Conservation (phyloP, 805 yeast genomes). For the Ogataea degrootiae region DNA sequence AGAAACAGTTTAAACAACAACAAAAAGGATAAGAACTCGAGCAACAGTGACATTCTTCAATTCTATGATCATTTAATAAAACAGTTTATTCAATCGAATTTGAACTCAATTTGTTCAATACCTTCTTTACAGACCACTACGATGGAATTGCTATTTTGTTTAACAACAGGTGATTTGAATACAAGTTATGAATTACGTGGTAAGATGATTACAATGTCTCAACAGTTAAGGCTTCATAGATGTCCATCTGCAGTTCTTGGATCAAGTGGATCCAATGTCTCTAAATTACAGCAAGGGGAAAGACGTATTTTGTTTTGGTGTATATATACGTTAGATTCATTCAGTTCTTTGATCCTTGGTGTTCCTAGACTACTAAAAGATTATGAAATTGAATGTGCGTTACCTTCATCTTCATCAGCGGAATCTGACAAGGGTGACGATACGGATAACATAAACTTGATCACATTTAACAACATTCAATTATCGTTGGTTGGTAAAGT, state of each 20-base stretch:
- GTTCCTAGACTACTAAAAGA: constrained; percentile 79
- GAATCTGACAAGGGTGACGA: constrained; percentile 34
- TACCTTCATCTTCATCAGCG: constrained; percentile 47
- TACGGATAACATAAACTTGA: constrained; percentile 48
- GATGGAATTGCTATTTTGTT: constrained; percentile 64
- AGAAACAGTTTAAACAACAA: constrained; percentile 19
- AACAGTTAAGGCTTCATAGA: constrained; percentile 77
- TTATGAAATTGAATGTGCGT: constrained; percentile 79
- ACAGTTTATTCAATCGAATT: constrained; percentile 57
- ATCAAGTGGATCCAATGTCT: constrained; percentile 58
- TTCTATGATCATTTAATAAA: constrained; percentile 59
- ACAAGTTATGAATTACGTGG: constrained; percentile 76
- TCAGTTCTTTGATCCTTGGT: constrained; percentile 71
- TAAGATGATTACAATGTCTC: constrained; percentile 74
- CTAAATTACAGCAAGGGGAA: constrained; percentile 72
- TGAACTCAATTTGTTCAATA: constrained; percentile 56
- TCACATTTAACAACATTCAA: constrained; percentile 53
- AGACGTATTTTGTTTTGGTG: constrained; percentile 84
- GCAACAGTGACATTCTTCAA: constrained; percentile 33
- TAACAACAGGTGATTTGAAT: constrained; percentile 67
- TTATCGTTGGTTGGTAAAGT: constrained; percentile 69
- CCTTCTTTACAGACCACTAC: constrained; percentile 67
- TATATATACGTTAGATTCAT: constrained; percentile 69
- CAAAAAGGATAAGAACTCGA: constrained; percentile 7
- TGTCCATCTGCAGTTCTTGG: constrained; percentile 81